These are phyloP conservation scores for Hypoxylon sp. DNA, from an alignment of 2,329 filamentous ascomycete genomes.

Conservation along the genomic window DNA sequence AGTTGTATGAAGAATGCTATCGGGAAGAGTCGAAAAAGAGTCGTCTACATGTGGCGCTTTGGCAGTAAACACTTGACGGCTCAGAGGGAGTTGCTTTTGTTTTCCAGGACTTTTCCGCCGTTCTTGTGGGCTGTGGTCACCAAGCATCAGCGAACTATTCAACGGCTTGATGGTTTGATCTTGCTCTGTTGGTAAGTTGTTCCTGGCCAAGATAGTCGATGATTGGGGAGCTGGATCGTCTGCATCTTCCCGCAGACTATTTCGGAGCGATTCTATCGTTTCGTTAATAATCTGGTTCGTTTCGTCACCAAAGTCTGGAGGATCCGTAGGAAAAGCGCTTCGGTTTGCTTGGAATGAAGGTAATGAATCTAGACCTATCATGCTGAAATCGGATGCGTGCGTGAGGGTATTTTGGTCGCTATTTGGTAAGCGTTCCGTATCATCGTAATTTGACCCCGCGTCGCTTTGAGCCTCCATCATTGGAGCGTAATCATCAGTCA, in stretches of 20 bases:
- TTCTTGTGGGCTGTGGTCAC: conserved; percentile 23
- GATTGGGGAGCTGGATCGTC: conserved; percentile 23
- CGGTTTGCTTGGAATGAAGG: conserved; percentile 58
- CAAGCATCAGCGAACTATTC: conserved; percentile 9
- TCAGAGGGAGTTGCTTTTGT: conserved; percentile 46
- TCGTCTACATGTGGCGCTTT: conserved; percentile 47
- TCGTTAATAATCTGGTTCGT: conserved; percentile 66
- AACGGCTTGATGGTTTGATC: no score
- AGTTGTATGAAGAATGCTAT: conserved; percentile 45
- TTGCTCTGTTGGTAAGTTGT: conserved; percentile 23
- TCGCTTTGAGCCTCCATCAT: conserved; percentile 43
- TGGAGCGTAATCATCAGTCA: conserved; percentile 37
- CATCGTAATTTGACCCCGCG: conserved; percentile 37
- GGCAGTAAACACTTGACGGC: conserved; percentile 46
- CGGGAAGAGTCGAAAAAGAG: conserved; percentile 49
- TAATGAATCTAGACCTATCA: conserved; percentile 65
- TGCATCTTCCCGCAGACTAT: conserved; percentile 42
- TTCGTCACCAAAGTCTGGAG: conserved; percentile 62
- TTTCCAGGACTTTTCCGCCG: conserved; percentile 49
- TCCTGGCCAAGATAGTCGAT: conserved; percentile 23
- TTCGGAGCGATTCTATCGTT: conserved; percentile 61
- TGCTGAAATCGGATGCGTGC: conserved; percentile 62
- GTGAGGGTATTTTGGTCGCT: conserved; percentile 52
- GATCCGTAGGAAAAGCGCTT: conserved; percentile 46
- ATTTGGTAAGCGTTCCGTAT: conserved; percentile 30